phyloP scores from a whole-genome alignment of 164 flowering plant species.

The Tinospora cordifolia region DNA sequence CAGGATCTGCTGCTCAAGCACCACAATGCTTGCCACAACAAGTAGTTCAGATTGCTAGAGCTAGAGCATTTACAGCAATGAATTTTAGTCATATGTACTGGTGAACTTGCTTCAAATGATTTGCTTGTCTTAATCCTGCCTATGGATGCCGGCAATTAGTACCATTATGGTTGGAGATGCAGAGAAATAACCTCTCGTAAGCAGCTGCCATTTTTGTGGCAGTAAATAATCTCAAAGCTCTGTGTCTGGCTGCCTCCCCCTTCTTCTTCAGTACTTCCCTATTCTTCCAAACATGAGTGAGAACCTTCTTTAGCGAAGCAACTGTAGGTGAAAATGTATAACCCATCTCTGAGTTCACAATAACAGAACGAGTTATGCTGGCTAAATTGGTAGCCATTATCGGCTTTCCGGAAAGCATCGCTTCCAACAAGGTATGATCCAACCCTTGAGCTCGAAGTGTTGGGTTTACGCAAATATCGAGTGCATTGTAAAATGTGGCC shows the following conservation, averaged over 20 bases:
- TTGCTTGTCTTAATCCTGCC: neutral
- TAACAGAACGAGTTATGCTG: slow-evolving; percentile 61
- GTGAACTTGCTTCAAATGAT: neutral
- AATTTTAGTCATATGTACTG: too few species aligned
- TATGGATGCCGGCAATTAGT: slow-evolving; percentile 19
- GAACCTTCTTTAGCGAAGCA: slow-evolving; percentile 37
- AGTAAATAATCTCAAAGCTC: slow-evolving; percentile 52
- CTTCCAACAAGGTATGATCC: slow-evolving; percentile 70
- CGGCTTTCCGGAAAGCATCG: slow-evolving; percentile 62
- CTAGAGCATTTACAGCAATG: too few species aligned
- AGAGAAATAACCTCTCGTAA: slow-evolving; percentile 64
- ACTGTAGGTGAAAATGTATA: slow-evolving; percentile 57
- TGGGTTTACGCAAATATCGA: slow-evolving; percentile 67
- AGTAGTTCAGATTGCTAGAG: too few species aligned
- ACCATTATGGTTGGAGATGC: slow-evolving; percentile 27
- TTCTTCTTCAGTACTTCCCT: slow-evolving; percentile 32
- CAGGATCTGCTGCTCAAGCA: too few species aligned
- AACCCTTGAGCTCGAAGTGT: slow-evolving; percentile 74
- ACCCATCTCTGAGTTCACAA: slow-evolving; percentile 47
- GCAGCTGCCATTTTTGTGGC: slow-evolving; percentile 69
- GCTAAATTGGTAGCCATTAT: slow-evolving; percentile 63
- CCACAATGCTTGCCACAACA: too few species aligned
- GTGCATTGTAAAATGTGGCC: slow-evolving; percentile 53
- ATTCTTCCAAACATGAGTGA: slow-evolving; percentile 37
- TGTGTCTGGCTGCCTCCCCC: slow-evolving; percentile 41